Conservation (phyloP, 2,329 filamentous ascomycete species). For the Diaporthe citriasiana region DNA sequence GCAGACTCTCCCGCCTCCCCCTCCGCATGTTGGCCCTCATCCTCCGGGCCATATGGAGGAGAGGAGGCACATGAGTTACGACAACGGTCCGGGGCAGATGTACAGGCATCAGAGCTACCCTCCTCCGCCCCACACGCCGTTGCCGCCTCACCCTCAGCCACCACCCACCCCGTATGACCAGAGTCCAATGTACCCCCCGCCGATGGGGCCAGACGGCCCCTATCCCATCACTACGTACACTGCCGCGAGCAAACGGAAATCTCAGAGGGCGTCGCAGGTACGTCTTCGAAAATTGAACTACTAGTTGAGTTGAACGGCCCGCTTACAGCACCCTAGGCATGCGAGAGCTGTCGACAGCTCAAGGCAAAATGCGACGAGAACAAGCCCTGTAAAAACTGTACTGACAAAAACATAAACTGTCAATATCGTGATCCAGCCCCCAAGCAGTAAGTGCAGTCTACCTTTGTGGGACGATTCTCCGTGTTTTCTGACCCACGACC, state of each 20-base stretch:
- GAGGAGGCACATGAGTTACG: constrained; percentile 68
- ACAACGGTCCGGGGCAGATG: constrained; percentile 59
- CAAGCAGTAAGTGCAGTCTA: constrained; percentile 78
- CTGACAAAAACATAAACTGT: constrained; percentile 86
- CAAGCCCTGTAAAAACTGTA: constrained; percentile 87
- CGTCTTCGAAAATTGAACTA: constrained; percentile 31
- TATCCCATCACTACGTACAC: constrained; percentile 57
- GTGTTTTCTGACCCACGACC: constrained; percentile 11
- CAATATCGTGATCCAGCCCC: constrained; percentile 92
- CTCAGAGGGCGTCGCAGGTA: constrained; percentile 76
- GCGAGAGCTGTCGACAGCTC: constrained; percentile 87
- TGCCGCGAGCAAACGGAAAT: constrained; percentile 69
- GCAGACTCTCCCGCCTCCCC: constrained; percentile 51
- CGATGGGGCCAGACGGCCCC: constrained; percentile 55
- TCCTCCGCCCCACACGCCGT: constrained; percentile 57
- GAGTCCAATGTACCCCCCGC: constrained; percentile 47
- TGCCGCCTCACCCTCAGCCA: constrained; percentile 45
- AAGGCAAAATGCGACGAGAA: constrained; percentile 95
- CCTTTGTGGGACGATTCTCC: not conserved
- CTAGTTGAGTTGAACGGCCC: constrained; percentile 23
- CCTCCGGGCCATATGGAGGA: constrained; percentile 61
- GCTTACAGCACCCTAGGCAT: constrained; percentile 71
- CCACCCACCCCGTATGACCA: constrained; percentile 55
- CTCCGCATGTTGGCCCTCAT: constrained; percentile 38
- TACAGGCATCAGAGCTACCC: constrained; percentile 59